These are phyloP conservation scores for Fusarium burgessii DNA, from an alignment of 2,329 filamentous ascomycete species.

Conservation along the genomic window DNA sequence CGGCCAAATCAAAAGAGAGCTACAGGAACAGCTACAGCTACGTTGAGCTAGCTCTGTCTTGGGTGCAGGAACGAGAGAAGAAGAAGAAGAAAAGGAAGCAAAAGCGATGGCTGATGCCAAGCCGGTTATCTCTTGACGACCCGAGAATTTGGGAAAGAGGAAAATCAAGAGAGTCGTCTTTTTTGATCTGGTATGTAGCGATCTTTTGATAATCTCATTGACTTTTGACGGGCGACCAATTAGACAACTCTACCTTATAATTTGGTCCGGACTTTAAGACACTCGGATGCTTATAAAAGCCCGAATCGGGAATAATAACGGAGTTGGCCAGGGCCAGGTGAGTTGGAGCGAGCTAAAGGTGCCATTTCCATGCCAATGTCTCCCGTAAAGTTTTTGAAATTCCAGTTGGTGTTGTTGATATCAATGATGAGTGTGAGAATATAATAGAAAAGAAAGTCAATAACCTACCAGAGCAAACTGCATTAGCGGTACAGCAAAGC, in stretches of 20 bases:
- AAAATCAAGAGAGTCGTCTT: neutral
- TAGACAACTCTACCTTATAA: neutral
- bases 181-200: conserved; percentile 11
- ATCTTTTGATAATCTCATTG: conserved; percentile 3
- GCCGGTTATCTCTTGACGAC: conserved; percentile 30
- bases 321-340: conserved; percentile 3
- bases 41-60: conserved; percentile 12
- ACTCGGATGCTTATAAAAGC: conserved; percentile 1
- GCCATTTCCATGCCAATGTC: neutral
- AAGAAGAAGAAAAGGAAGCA: neutral
- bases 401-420: neutral
- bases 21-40: conserved; percentile 4
- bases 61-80: conserved; percentile 28
- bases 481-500: conserved; percentile 17
- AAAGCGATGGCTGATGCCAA: conserved; percentile 27
- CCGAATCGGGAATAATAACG: conserved; percentile 18
- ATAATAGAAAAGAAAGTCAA: neutral
- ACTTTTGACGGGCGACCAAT: conserved; percentile 9
- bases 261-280: conserved; percentile 2
- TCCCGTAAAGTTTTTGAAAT: neutral
- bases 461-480: conserved; percentile 6
- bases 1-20: conserved; percentile 11
- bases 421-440: neutral
- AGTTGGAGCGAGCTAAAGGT: neutral
- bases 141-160: conserved; percentile 24